These are phyloP conservation scores for Gnaphalium uliginosum DNA, from an alignment of 129 eudicot genomes.

Conservation along the genomic window DNA sequence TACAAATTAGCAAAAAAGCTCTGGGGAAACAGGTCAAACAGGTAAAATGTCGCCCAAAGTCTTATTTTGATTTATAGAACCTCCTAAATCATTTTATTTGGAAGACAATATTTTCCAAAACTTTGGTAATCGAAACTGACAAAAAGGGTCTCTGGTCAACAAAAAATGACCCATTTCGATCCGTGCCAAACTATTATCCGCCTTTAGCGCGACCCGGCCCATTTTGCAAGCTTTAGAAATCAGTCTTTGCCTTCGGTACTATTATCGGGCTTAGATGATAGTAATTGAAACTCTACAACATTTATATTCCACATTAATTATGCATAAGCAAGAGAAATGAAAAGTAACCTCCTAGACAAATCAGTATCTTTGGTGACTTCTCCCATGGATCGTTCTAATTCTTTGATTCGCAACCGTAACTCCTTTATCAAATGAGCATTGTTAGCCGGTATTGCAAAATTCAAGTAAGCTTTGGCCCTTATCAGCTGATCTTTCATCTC, in stretches of 20 bases:
- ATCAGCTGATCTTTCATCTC: conserved; percentile 91
- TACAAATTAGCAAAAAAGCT: background rate
- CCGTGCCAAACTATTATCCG: background rate
- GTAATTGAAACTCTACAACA: background rate
- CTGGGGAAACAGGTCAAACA: background rate
- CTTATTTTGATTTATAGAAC: background rate
- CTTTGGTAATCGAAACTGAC: background rate
- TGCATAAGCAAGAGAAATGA: conserved; percentile 1
- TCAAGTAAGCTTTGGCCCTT: conserved; percentile 87
- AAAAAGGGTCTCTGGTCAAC: conserved; percentile 3
- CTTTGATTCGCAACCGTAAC: conserved; percentile 70
- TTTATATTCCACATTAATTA: background rate
- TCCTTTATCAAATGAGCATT: conserved; percentile 83
- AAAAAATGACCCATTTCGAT: background rate
- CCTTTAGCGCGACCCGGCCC: background rate
- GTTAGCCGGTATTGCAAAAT: conserved; percentile 57
- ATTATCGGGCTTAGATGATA: background rate
- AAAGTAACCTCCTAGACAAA: conserved; percentile 62
- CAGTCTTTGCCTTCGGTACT: conserved; percentile 8
- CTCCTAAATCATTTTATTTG: background rate
- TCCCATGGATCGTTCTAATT: conserved; percentile 67
- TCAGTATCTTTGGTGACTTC: conserved; percentile 66
- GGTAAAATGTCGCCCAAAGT: background rate
- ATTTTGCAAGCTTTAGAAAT: background rate
- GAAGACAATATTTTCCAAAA: background rate